Evolutionary conservation across 2,329 filamentous ascomycete genomes (phyloP), one percentile per base, ranked within the genome.

Genomic region (Trichoderma brevicompactum): DNA sequence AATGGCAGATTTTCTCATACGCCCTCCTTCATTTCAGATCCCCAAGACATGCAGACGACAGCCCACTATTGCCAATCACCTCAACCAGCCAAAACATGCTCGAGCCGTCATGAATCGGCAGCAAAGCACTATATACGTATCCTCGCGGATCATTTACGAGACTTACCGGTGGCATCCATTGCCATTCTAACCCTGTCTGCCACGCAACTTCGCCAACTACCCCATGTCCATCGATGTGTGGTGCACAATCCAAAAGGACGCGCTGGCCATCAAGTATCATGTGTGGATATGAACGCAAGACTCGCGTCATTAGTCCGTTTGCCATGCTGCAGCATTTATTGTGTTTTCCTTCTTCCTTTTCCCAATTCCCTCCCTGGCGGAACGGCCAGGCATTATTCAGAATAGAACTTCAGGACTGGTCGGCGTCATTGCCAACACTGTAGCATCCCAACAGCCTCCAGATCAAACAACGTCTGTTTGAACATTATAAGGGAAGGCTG

Each of bases 71-170:
- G 40, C 41, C 48, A 41, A 34, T 59, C 48, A 46, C 1, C 49
- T 32, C 48, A 7, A 36, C 46, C 23, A 44, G 43, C 61, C 55
- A 43, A 46, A 23, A 28, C 58, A 56, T 62, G 59, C 44, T 61
- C 40, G 12, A 48, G 59, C 65, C 58, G 52, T 19, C 41, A 56
- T 56, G 34, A 41, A 53, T 34, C 50, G 44, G 44, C 52, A 56
- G 13, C 50, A 48, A 70, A 59, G 68, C 72, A 73, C 75, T 77
- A 77, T 69, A 76, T 77, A 77, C 70, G 71, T 68, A 76, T 76
- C 74, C 75, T 69, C 69, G 65, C 69, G 74, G 74, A 77, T 75
- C 52, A 73, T 76, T 77, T 78, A 76, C 74, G 74, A 74, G 67
- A 67, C 60, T 59, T 58, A 64, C 63, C 50, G 13, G n/a, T 36